A percentile compares a stretch with the other conserved stretches of the same genome.
phyloP scores from a whole-genome alignment of 176 grass and related monocot genomes.

The Saccharum officinarum region DNA sequence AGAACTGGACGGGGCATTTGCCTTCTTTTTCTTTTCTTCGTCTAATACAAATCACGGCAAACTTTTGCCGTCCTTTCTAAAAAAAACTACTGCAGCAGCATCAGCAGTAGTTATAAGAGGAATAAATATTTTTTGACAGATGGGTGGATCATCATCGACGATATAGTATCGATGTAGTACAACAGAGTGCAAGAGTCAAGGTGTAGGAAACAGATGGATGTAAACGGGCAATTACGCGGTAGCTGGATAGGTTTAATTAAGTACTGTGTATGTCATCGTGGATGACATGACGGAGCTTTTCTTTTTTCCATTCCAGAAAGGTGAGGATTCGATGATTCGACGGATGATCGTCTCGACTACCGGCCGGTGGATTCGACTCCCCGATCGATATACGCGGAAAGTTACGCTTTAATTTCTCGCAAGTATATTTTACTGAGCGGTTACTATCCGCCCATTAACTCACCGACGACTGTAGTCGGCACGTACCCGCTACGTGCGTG shows the following conservation, averaged over 20 bases:
- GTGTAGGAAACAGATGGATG: neutral
- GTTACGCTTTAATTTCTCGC: neutral
- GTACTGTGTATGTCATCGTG: neutral
- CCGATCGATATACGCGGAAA: constrained; percentile 8
- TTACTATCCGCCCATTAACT: neutral
- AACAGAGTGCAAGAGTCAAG: neutral
- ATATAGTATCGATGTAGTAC: neutral
- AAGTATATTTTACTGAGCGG: constrained; percentile 14
- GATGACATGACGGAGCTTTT: neutral
- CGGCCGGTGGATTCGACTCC: neutral
- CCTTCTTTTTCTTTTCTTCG: too few species aligned
- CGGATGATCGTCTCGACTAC: constrained; percentile 1
- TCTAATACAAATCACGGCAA: too few species aligned
- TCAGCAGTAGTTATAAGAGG: neutral
- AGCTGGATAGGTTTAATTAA: constrained; percentile 33
- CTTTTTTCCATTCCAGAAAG: neutral
- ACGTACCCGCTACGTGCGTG: neutral
- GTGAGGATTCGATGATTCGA: constrained; percentile 29
- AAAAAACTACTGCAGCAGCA: neutral
- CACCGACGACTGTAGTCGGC: neutral
- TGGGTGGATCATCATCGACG: neutral
- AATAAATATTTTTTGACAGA: neutral
- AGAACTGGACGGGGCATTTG: too few species aligned
- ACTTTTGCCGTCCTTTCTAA: too few species aligned
- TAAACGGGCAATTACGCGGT: neutral